Evolutionary conservation across 345 rosid species (phyloP), one percentile per base, ranked within the genome.

Genomic region (Euphorbia pulcherrima): DNA sequence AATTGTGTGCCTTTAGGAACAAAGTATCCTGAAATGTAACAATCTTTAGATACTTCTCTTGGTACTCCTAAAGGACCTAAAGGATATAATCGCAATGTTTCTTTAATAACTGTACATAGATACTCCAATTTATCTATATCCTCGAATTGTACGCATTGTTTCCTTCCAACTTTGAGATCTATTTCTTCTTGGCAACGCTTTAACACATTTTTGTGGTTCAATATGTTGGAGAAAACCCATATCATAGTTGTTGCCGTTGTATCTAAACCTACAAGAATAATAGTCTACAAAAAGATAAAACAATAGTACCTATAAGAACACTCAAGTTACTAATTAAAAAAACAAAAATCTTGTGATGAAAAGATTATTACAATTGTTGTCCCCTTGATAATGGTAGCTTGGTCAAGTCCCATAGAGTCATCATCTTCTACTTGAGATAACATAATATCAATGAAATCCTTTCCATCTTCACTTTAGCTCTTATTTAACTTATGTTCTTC

Each of bases 141-240:
- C n/a, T 72, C 75, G 16, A 80, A 83, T 53, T 82, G 74, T n/a
- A 76, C 84, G 56, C 65, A 59, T 58, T 83, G 54, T 0, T 68
- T 51, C 33, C 64, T 77, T 4, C 86, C 83, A 0, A 71, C 70
- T 13, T 46, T 70, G 30, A 24, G 23, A 57, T 77, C 69, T 0
- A 82, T 67, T 56, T 85, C 85, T 30, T 79, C 80, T 37, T 80
- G 84, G 2, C 76, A 80, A 51, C 46, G 69, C 54, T 74, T 68
- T n/a, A 82, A 20, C 23, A 39, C 71, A 20, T 62, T 44, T 6
- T 64, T 75, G 8, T 82, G 72, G 74, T 80, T 82, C 63, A 80
- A 26, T 62, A 82, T 60, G 44, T 80, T 56, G 30, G 83, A 70
- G 2, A 84, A 35, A 0, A 72, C 68, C 86, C 86, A 84, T 30